These are phyloP conservation scores for Jacaranda mimosifolia DNA, from an alignment of 257 asterid genomes.

Conservation along the genomic window DNA sequence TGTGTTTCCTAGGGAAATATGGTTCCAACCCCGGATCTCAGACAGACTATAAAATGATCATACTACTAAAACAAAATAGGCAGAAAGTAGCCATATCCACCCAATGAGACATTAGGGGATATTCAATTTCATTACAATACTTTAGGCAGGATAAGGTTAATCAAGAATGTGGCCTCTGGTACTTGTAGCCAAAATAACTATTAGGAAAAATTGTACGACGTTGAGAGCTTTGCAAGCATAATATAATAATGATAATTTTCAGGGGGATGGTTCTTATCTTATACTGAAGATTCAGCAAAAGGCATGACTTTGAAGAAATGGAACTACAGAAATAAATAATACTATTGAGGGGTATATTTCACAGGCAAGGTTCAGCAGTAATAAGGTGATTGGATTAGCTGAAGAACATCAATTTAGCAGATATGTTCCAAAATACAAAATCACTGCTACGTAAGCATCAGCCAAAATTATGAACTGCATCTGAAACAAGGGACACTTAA, in stretches of 20 bases:
- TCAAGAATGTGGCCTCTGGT: neutral
- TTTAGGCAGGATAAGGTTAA: neutral
- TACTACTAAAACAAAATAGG: neutral
- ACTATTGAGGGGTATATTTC: neutral
- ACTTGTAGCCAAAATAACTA: conserved; percentile 1
- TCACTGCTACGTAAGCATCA: neutral
- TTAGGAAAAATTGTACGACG: neutral
- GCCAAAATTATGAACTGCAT: neutral
- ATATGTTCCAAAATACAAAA: neutral
- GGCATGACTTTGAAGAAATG: neutral
- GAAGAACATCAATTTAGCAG: conserved; percentile 1
- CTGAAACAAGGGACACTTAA: neutral
- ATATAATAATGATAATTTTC: neutral
- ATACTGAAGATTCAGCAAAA: neutral
- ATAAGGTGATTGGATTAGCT: neutral
- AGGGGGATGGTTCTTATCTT: neutral
- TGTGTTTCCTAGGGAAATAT: neutral
- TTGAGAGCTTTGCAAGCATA: neutral
- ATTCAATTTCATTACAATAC: neutral
- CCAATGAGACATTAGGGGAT: neutral
- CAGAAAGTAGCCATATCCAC: neutral
- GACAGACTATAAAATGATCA: neutral
- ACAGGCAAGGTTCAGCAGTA: neutral
- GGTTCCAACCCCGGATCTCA: neutral
- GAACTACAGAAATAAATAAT: neutral